Conservation (phyloP, 2,329 filamentous ascomycete genomes). For the Exutisphaerella laricina region DNA sequence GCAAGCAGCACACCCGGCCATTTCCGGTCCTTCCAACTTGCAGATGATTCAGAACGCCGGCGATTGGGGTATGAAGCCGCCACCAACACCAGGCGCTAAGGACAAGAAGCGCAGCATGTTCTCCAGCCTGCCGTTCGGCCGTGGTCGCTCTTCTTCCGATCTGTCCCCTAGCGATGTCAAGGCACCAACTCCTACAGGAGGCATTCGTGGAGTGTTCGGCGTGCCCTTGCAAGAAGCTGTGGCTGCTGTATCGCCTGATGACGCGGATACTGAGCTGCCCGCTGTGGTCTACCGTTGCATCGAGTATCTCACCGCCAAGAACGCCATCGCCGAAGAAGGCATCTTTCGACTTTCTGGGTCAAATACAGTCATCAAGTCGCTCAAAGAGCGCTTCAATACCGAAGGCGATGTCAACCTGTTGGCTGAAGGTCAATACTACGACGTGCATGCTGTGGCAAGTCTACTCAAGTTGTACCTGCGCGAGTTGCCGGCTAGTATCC, state of each 20-base stretch:
- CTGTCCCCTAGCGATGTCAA: slow-evolving; percentile 36
- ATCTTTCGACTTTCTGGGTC: slow-evolving; percentile 98
- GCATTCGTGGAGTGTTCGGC: slow-evolving; percentile 63
- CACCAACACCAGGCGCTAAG: slow-evolving; percentile 55
- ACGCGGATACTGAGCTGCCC: slow-evolving; percentile 70
- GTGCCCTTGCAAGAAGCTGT: slow-evolving; percentile 81
- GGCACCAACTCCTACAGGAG: background rate
- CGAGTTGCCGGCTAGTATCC: slow-evolving; percentile 82
- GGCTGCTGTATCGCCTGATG: slow-evolving; percentile 66
- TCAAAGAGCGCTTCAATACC: slow-evolving; percentile 87
- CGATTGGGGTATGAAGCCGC: slow-evolving; percentile 76
- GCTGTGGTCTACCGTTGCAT: slow-evolving; percentile 94
- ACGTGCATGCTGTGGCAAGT: slow-evolving; percentile 93
- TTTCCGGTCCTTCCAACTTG: slow-evolving; percentile 80
- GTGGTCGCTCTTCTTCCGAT: slow-evolving; percentile 66
- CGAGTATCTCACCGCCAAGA: slow-evolving; percentile 80
- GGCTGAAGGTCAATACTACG: slow-evolving; percentile 73
- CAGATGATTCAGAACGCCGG: slow-evolving; percentile 75
- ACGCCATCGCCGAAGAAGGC: slow-evolving; percentile 79
- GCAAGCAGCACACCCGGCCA: slow-evolving; percentile 42
- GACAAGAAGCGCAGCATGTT: slow-evolving; percentile 73
- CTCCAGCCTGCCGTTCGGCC: slow-evolving; percentile 44
- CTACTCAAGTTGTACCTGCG: slow-evolving; percentile 90
- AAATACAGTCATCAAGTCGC: slow-evolving; percentile 83
- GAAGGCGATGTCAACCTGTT: slow-evolving; percentile 89